A percentile compares a stretch with the other conserved stretches of the same genome.
phyloP scores from a whole-genome alignment of 1,284 basidiomycete species.

The Ceratobasidium sp. region DNA sequence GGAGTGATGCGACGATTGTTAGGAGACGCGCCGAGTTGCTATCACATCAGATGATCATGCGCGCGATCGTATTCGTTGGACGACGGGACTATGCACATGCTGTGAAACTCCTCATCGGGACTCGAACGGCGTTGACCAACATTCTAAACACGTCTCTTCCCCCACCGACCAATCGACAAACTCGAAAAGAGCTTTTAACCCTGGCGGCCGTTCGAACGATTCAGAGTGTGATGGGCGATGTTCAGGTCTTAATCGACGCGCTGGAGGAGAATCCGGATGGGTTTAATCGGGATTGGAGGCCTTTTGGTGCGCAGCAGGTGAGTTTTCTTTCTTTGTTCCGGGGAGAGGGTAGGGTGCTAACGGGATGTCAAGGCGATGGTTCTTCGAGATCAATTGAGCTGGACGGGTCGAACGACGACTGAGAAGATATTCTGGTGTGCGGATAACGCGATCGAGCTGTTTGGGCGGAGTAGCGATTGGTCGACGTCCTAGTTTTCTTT shows the following conservation, averaged over 20 bases:
- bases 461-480: constrained; percentile 86
- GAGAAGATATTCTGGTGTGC: constrained; percentile 91
- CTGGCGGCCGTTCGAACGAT: constrained; percentile 80
- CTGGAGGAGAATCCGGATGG: constrained; percentile 90
- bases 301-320: constrained; percentile 75
- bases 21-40: constrained; percentile 94
- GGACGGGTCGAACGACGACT: constrained; percentile 90
- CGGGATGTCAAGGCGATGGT: constrained; percentile 82
- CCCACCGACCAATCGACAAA: constrained; percentile 63
- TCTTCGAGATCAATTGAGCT: constrained; percentile 90
- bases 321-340: constrained; percentile 29
- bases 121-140: constrained; percentile 86
- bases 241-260: constrained; percentile 87
- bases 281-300: constrained; percentile 90
- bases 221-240: constrained; percentile 85
- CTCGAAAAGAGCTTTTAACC: constrained; percentile 81
- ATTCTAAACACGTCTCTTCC: constrained; percentile 76
- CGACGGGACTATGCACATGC: constrained; percentile 89
- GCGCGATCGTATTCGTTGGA: constrained; percentile 89
- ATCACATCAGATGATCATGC: constrained; percentile 94
- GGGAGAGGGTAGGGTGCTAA: constrained; percentile 45
- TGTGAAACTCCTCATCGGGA: constrained; percentile 88
- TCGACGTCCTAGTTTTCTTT: constrained; percentile 48
- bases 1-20: constrained; percentile 87
- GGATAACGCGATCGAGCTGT: constrained; percentile 86